phyloP scores from a whole-genome alignment of 768 basidiomycete genomes.

The Sarcodon aspratus region DNA sequence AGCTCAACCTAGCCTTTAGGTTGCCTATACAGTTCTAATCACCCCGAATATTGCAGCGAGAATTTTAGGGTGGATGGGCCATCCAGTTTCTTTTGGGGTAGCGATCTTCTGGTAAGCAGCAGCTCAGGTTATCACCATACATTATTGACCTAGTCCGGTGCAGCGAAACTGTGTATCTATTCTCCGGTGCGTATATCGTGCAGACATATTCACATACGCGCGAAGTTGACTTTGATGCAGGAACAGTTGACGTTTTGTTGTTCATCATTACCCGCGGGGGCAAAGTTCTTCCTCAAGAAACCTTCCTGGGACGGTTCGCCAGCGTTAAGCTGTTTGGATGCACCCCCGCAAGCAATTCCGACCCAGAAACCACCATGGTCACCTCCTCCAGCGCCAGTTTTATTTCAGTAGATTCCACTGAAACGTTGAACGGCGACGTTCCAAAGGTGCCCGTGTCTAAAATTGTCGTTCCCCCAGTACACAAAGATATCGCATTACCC shows the following conservation, averaged over 20 bases:
- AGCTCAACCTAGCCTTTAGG: conserved; percentile 13
- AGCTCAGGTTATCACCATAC: no score
- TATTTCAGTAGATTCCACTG: no score
- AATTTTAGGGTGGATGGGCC: conserved; percentile 31
- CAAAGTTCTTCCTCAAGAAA: conserved; percentile 17
- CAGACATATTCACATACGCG: neutral
- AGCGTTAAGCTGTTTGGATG: no score
- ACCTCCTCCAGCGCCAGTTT: no score
- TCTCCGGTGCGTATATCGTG: conserved; percentile 9
- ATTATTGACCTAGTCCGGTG: no score
- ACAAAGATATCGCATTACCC: no score
- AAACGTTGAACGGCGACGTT: no score
- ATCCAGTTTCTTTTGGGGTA: conserved; percentile 28
- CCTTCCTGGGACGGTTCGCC: conserved; percentile 8
- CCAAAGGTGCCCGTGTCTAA: no score
- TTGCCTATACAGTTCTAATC: conserved; percentile 37
- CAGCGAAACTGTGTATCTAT: conserved; percentile 2
- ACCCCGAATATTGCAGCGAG: conserved; percentile 36
- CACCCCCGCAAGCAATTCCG: no score
- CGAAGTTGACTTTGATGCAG: conserved; percentile 4
- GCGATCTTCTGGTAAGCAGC: conserved; percentile 29
- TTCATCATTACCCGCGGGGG: conserved; percentile 13
- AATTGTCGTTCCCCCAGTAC: no score
- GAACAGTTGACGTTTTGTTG: conserved; percentile 19
- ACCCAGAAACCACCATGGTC: no score